These are phyloP conservation scores for Epichloe aotearoae DNA, from an alignment of 2,329 filamentous ascomycete genomes.

Conservation along the genomic window DNA sequence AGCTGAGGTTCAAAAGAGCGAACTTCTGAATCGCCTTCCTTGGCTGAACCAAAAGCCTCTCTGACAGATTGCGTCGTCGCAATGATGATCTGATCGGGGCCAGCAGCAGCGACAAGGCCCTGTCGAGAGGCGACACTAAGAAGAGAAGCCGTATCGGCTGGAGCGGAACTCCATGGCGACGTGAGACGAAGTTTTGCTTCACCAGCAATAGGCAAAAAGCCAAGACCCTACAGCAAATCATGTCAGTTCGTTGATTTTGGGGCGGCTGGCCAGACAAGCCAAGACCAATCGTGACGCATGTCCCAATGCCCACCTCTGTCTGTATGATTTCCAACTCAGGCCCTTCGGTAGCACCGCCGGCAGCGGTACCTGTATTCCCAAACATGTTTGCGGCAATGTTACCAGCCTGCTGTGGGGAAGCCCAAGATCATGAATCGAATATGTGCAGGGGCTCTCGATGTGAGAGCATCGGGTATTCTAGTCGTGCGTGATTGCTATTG, in stretches of 20 bases:
- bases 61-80: conserved; percentile 66
- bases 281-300: background rate
- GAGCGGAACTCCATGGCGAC: conserved; percentile 62
- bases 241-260: background rate
- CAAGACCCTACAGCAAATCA: conserved; percentile 44
- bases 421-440: conserved; percentile 14
- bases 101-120: conserved; percentile 76
- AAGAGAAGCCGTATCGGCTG: conserved; percentile 66
- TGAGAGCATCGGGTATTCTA: background rate
- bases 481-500: background rate
- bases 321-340: conserved; percentile 63
- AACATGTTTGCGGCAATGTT: conserved; percentile 42
- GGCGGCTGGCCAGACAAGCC: background rate
- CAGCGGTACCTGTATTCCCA: conserved; percentile 31
- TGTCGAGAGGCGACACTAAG: conserved; percentile 68
- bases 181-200: conserved; percentile 76
- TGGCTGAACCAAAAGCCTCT: conserved; percentile 53
- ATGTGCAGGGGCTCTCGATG: background rate
- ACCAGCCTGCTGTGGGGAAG: conserved; percentile 16
- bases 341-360: conserved; percentile 33
- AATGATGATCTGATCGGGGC: conserved; percentile 65
- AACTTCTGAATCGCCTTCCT: conserved; percentile 49
- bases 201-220: conserved; percentile 67
- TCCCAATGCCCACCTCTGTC: conserved; percentile 51
- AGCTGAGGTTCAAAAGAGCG: conserved; percentile 61